phyloP scores from a whole-genome alignment of 1,284 basidiomycete species.

The Puccinia triticina region DNA sequence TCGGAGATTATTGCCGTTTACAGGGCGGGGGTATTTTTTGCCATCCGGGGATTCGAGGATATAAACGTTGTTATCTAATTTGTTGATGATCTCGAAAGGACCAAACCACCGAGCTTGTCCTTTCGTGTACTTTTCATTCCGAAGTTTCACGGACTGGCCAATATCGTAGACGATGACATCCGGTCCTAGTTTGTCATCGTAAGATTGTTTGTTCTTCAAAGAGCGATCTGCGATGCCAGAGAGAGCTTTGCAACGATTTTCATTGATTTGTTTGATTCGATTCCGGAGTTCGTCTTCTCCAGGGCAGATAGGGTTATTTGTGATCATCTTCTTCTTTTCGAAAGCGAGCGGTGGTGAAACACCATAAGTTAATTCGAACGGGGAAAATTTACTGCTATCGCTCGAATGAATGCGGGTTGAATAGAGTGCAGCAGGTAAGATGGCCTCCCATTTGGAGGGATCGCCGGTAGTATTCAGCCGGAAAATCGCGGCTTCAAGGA shows the following conservation, averaged over 20 bases:
- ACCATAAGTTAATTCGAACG: conserved; percentile 8
- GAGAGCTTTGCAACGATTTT: background rate
- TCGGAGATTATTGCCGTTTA: too few species aligned
- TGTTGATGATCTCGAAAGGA: too few species aligned
- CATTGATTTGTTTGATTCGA: background rate
- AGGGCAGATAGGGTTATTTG: background rate
- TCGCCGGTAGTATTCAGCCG: background rate
- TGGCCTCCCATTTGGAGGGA: background rate
- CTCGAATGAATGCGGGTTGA: background rate
- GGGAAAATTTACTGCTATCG: background rate
- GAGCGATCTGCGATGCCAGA: background rate
- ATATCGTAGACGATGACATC: background rate
- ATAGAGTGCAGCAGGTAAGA: background rate
- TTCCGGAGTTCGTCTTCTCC: background rate
- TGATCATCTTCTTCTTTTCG: background rate
- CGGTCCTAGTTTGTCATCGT: background rate
- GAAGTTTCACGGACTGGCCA: background rate
- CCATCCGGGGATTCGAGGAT: too few species aligned
- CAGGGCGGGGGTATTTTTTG: too few species aligned
- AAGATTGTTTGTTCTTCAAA: background rate
- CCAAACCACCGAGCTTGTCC: too few species aligned
- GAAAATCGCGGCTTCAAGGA: background rate
- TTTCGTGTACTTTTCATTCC: background rate
- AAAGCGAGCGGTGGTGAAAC: background rate
- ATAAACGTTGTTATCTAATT: too few species aligned